phyloP scores from a whole-genome alignment of 139 green algal genomes.

The Raphidocelis subcapitata region DNA sequence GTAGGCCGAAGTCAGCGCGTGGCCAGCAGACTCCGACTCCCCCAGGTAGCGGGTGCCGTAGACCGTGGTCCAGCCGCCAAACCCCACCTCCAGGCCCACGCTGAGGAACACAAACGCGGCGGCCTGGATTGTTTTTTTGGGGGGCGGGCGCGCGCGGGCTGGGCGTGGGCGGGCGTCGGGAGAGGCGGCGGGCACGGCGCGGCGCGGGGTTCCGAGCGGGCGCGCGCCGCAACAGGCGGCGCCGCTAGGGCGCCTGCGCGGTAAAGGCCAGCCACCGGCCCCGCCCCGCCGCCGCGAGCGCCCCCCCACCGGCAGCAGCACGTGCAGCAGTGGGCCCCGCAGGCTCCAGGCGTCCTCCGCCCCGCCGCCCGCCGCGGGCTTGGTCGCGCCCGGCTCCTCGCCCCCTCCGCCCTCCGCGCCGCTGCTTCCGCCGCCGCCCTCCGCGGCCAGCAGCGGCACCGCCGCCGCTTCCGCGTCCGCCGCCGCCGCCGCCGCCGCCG shows the following conservation, averaged over 20 bases:
- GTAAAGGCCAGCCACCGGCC: neutral
- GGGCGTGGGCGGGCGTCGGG: no score
- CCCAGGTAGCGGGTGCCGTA: slow-evolving; percentile 11
- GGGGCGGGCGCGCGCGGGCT: no score
- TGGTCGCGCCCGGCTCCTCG: neutral
- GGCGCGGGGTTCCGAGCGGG: neutral
- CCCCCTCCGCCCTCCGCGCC: neutral
- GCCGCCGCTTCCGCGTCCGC: neutral
- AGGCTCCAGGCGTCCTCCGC: neutral
- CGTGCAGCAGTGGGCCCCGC: no score
- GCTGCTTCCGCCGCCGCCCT: neutral
- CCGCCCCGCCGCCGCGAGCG: no score
- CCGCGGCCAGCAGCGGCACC: neutral
- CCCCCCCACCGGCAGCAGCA: no score
- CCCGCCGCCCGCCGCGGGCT: neutral
- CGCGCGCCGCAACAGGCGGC: neutral
- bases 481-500: slow-evolving; percentile 3
- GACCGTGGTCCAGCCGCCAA: slow-evolving; percentile 18
- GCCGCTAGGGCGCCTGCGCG: neutral
- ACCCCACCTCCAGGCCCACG: slow-evolving; percentile 8
- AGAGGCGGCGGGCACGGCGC: neutral
- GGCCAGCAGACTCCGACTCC: neutral
- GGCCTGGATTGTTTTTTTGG: no score
- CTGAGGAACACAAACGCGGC: neutral
- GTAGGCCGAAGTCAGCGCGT: slow-evolving; percentile 21